A percentile compares a stretch with the other conserved stretches of the same genome.
Evolutionary conservation across 1,284 basidiomycete species (phyloP).

Genomic region (Hypsizygus ulmarius): DNA sequence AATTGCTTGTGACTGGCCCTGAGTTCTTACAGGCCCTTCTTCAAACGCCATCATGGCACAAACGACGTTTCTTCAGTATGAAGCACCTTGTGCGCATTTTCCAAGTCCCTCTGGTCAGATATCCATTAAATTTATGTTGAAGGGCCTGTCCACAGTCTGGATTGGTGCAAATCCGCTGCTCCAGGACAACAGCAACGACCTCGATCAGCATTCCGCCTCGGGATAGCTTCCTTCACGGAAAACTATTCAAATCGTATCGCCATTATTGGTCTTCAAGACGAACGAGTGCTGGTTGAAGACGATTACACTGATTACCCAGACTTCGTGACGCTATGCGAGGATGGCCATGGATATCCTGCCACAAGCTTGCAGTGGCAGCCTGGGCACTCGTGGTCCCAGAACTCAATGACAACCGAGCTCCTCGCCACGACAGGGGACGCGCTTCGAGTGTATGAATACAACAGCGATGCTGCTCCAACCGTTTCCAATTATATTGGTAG

Average conservation of each 20-base stretch:
- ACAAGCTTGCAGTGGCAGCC: constrained; percentile 86
- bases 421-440: constrained; percentile 91
- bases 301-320: constrained; percentile 79
- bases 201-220: constrained; percentile 77
- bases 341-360: constrained; percentile 80
- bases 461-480: constrained; percentile 54
- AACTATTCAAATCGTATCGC: constrained; percentile 81
- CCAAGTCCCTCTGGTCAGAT: not conserved
- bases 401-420: constrained; percentile 64
- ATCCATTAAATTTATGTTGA: constrained; percentile 1
- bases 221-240: constrained; percentile 76
- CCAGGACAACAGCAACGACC: constrained; percentile 70
- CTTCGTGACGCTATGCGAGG: constrained; percentile 78
- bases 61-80: constrained; percentile 67
- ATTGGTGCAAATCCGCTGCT: constrained; percentile 80
- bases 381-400: constrained; percentile 63
- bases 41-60: constrained; percentile 46
- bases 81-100: constrained; percentile 64
- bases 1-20: constrained; percentile 2
- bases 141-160: constrained; percentile 83
- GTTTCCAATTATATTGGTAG: constrained; percentile 72
- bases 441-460: constrained; percentile 85
- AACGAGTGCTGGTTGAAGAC: constrained; percentile 78
- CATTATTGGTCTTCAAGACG: constrained; percentile 78
- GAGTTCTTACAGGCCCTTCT: no score